Conservation (phyloP, 2,329 filamentous ascomycete genomes). For the Didymella pinodella region DNA sequence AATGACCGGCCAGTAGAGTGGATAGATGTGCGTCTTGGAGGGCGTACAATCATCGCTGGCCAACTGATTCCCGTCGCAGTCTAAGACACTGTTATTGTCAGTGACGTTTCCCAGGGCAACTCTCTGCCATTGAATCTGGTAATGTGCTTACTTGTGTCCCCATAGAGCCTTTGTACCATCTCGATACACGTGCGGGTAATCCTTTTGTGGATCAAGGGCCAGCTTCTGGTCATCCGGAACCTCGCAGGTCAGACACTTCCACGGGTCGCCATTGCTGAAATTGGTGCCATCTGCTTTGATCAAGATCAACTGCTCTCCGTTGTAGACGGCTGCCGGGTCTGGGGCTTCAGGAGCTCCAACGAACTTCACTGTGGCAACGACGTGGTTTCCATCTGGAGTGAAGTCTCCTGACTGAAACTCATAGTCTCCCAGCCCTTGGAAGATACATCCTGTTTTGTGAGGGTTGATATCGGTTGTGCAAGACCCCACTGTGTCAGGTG, state of each 20-base stretch:
- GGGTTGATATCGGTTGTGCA: conserved; percentile 41
- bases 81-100: conserved; percentile 33
- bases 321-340: conserved; percentile 54
- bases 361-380: conserved; percentile 53
- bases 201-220: conserved; percentile 30
- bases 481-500: too few species aligned
- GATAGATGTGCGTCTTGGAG: conserved; percentile 51
- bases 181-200: conserved; percentile 57
- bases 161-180: conserved; percentile 51
- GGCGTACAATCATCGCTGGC: conserved; percentile 51
- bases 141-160: conserved; percentile 22
- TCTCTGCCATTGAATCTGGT: too few species aligned
- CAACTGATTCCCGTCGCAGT: conserved; percentile 48
- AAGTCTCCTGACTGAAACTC: conserved; percentile 48
- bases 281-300: conserved; percentile 52
- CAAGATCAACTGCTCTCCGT: conserved; percentile 53
- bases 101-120: too few species aligned
- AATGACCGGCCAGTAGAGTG: conserved; percentile 50
- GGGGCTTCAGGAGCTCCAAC: conserved; percentile 53
- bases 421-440: conserved; percentile 22
- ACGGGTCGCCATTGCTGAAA: conserved; percentile 57
- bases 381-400: conserved; percentile 55
- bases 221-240: conserved; percentile 45
- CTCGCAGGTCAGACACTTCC: conserved; percentile 60
- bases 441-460: conserved; percentile 50